A percentile compares a stretch with the other conserved stretches of the same genome.
Conservation (phyloP, 2,329 filamentous ascomycete species). For the Colletotrichum cuscutae region DNA sequence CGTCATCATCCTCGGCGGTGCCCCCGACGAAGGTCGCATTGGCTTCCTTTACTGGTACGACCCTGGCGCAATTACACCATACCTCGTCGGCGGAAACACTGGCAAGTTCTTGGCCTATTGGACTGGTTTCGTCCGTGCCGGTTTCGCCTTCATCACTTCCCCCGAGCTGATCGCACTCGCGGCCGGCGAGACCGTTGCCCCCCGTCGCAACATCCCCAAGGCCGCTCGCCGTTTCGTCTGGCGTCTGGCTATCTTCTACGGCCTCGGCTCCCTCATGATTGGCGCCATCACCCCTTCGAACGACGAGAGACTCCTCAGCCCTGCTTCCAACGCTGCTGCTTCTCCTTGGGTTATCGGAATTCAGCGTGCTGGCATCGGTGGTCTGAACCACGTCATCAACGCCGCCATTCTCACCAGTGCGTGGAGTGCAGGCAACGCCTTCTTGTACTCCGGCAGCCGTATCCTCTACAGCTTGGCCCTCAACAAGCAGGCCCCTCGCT, state of each 20-base stretch:
- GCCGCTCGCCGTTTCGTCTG: slow-evolving; percentile 70
- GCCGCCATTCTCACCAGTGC: slow-evolving; percentile 72
- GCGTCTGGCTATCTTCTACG: slow-evolving; percentile 72
- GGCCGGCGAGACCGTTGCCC: slow-evolving; percentile 72
- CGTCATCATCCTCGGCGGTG: slow-evolving; percentile 67
- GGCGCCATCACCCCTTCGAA: slow-evolving; percentile 73
- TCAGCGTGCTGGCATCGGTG: slow-evolving; percentile 71
- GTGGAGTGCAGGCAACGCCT: slow-evolving; percentile 72
- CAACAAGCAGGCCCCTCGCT: slow-evolving; percentile 71
- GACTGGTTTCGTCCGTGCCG: slow-evolving; percentile 66
- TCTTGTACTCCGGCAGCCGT: slow-evolving; percentile 74
- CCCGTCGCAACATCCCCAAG: slow-evolving; percentile 73
- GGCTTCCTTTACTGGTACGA: slow-evolving; percentile 52
- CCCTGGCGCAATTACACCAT: slow-evolving; percentile 58
- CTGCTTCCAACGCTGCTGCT: slow-evolving; percentile 67
- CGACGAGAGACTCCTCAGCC: slow-evolving; percentile 67
- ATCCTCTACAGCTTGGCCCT: slow-evolving; percentile 76
- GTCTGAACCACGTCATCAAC: slow-evolving; percentile 75
- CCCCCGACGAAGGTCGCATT: slow-evolving; percentile 58
- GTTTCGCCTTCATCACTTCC: slow-evolving; percentile 70
- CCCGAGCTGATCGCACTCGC: slow-evolving; percentile 73
- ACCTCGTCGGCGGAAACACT: slow-evolving; percentile 54
- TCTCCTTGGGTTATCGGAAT: slow-evolving; percentile 76
- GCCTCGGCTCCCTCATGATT: slow-evolving; percentile 69
- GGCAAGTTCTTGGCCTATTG: slow-evolving; percentile 70